phyloP scores from a whole-genome alignment of 805 yeast species.

The Zygoascus flipseniorum region DNA sequence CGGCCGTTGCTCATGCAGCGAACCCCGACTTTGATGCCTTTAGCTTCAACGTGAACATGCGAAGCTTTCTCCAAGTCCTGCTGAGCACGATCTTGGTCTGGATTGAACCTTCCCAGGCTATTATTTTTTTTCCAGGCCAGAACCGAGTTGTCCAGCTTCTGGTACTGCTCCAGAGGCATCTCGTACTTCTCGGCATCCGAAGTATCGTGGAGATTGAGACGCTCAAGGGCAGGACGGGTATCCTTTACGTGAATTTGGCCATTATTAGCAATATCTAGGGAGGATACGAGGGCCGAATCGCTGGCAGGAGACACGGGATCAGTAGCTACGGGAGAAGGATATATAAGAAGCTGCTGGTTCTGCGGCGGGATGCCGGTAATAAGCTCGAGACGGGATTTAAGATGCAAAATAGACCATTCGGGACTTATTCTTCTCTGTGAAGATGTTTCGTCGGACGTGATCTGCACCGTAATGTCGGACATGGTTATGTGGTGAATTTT shows the following conservation, averaged over 20 bases:
- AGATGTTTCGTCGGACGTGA: conserved; percentile 58
- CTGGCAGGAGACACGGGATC: conserved; percentile 1
- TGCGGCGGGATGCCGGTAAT: conserved; percentile 67
- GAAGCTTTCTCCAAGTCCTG: conserved; percentile 8
- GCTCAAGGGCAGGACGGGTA: conserved; percentile 24
- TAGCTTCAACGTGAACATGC: conserved; percentile 6
- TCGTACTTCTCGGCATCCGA: conserved; percentile 35
- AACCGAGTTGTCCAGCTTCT: conserved; percentile 51
- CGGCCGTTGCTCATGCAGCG: conserved; percentile 40
- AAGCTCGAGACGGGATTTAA: conserved; percentile 49
- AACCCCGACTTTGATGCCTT: conserved; percentile 14
- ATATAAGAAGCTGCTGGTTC: conserved; percentile 34
- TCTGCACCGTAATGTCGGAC: conserved; percentile 17
- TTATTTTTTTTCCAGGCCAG: conserved; percentile 67
- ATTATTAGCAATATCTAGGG: conserved; percentile 24
- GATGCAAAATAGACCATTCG: conserved; percentile 47
- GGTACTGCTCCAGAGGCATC: conserved; percentile 56
- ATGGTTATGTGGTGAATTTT: not conserved
- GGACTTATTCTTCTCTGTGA: conserved; percentile 62
- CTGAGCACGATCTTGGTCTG: conserved; percentile 21
- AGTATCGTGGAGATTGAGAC: conserved; percentile 25
- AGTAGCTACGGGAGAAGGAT: conserved; percentile 17
- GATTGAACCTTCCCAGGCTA: conserved; percentile 65
- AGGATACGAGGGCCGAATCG: conserved; percentile 5
- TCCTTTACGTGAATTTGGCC: conserved; percentile 43